These are phyloP conservation scores for Corymbia maculata DNA, from an alignment of 345 rosid genomes.

Conservation along the genomic window DNA sequence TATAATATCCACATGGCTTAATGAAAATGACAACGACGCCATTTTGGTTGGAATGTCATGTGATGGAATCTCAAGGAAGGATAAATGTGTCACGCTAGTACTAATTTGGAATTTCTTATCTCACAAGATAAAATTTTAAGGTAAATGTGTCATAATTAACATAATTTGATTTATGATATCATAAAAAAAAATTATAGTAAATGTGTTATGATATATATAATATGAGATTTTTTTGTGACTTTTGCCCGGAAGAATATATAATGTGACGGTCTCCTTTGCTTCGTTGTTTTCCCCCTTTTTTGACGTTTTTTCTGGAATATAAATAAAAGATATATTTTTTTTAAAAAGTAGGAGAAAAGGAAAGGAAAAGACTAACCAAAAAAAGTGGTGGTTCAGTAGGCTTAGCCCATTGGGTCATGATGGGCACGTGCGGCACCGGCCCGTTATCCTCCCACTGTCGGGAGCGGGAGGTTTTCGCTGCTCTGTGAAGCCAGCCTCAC, in stretches of 20 bases:
- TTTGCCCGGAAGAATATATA: neutral
- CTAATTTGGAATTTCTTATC: no score
- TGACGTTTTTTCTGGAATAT: neutral
- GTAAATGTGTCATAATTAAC: neutral
- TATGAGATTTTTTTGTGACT: neutral
- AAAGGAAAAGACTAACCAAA: no score
- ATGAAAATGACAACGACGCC: rapidly evolving
- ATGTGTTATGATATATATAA: rapidly evolving
- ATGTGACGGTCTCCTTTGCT: no score
- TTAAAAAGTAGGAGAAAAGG: neutral
- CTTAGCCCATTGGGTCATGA: neutral
- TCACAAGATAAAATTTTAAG: no score
- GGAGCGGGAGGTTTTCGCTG: conserved; percentile 27
- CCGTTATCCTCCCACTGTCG: conserved; percentile 28
- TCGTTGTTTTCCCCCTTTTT: no score
- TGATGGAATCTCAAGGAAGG: no score
- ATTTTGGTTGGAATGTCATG: no score
- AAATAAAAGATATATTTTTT: no score
- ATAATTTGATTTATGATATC: no score
- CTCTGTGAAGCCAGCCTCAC: conserved; percentile 48
- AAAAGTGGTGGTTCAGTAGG: neutral
- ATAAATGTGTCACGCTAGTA: no score
- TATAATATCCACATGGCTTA: neutral
- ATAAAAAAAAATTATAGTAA: no score
- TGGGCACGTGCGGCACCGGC: neutral